These are phyloP conservation scores for Irineochytrium annulatum DNA, from an alignment of 192 early-diverging fungal species.

Conservation along the genomic window DNA sequence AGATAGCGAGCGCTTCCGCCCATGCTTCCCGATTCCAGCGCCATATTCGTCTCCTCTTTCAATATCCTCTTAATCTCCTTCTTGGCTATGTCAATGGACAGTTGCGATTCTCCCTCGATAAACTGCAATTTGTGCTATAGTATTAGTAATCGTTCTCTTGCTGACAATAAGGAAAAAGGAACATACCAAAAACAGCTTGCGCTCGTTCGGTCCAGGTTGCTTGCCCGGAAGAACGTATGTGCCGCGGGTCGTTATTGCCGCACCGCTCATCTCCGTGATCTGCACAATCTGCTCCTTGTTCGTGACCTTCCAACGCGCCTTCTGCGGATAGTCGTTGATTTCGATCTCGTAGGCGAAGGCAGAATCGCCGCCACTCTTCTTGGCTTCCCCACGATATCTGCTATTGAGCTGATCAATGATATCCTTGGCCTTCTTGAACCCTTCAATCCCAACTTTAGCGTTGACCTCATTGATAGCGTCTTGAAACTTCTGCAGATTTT, in stretches of 20 bases:
- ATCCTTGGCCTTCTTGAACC: conserved; percentile 46
- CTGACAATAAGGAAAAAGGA: conserved; percentile 8
- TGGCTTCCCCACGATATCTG: conserved; percentile 38
- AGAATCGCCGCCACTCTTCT: conserved; percentile 29
- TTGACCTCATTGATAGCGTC: conserved; percentile 56
- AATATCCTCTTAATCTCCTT: conserved; percentile 90
- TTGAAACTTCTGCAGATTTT: conserved; percentile 50
- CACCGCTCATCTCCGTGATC: conserved; percentile 89
- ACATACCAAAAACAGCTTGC: conserved; percentile 82
- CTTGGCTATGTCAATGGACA: conserved; percentile 85
- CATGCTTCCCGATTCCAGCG: conserved; percentile 34
- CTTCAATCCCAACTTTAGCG: conserved; percentile 48
- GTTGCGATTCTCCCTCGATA: conserved; percentile 89
- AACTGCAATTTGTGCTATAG: conserved; percentile 39
- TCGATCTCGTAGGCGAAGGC: conserved; percentile 80
- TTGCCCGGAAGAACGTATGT: conserved; percentile 85
- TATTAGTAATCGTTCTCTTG: background rate
- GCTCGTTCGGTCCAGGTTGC: conserved; percentile 69
- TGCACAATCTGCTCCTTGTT: conserved; percentile 91
- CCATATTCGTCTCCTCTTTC: conserved; percentile 73
- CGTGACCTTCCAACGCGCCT: conserved; percentile 92
- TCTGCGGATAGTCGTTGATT: conserved; percentile 97
- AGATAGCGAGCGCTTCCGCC: conserved; percentile 13
- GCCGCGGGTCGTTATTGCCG: conserved; percentile 93
- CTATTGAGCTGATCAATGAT: conserved; percentile 56